Base-by-base conservation (phyloP, 306 rosid species). In the Gynostemma pentaphyllum region DNA sequence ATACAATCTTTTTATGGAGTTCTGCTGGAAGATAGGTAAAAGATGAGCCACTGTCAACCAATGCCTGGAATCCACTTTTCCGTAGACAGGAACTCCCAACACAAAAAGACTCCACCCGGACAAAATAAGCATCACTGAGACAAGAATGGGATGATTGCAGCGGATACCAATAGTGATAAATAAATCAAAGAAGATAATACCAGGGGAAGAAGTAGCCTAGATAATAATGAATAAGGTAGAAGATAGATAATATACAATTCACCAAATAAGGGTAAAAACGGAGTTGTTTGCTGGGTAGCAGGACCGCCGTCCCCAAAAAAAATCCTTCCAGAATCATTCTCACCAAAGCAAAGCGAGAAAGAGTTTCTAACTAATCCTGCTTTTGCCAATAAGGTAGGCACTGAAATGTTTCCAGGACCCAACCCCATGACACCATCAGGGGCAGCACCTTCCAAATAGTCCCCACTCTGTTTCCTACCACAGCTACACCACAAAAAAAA, bases 401-500 rank as follows among this genome's bases (percentile, higher is more conserved):
- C 83, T 2, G 89, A 82, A 68, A 83, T 74, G 62, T 76, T 68
- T 28, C 85, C 87, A 21, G 79, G 79, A 69, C 94, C 94, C 67
- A 86, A 67, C 68, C 94, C 94, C 82, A 86, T 66, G 13, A 86
- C 67, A 52, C 94, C 86, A 70, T 83, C 84, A 47, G 89, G 94
- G 24, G 83, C 86, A 68, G 74, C 94, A 49, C 89, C 94, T 4
- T 64, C 45, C 72, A 86, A 74, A 78, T 74, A 86, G 21, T 16
- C 60, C 46, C 94, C 94, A 72, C 67, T 78, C 68, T 86, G 87
- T 37, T 62, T 79, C 72, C 84, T 78, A 29, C 85, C 94, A 69
- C 88, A 86, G 40, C 89, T 86, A 77, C 72, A 74, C 40, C 66
- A 50, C 64, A 45, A 48, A 15, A 67, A 68, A 63, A 50, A 11